Evolutionary conservation across 495 filamentous ascomycete species (phyloP), one percentile per base, ranked within the genome.

Genomic region (Penicillium verhagenii): DNA sequence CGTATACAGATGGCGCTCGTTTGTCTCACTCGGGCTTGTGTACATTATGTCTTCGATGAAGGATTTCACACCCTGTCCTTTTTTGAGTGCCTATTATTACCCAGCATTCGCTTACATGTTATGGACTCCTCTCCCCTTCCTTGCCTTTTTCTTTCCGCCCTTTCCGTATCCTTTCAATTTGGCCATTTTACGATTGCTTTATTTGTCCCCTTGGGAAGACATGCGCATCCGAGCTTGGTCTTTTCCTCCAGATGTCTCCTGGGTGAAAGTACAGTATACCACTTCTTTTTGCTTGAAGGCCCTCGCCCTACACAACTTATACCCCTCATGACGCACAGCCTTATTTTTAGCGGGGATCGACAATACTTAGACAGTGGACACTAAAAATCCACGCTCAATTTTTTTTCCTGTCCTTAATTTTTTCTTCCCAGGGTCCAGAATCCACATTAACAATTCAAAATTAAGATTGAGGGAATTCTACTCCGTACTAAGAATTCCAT

Each of bases 281-380:
- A 31, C 28, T 0, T 31, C 13, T 8, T 31, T 11, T 5, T 9
- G 40, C 31, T n/a, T n/a, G n/a, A n/a, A n/a, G 26, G 50, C 38
- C 37, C 51, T 24, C 47, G 29, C 44, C 43, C 20, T 38, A 39
- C 55, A 31, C 35, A 45, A n/a, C n/a, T n/a, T n/a, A n/a, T n/a
- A n/a, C n/a, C 21, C 53, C 54, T 59, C 29, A 63, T 54, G 57
- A 58, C 16, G 50, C 45, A 47, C 35, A 47, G 29, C 29, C 35
- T 29, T n/a, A 26, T 33, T 42, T 43, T 35, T 23, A 31, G 18
- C 25, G 33, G 52, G 44, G 54, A 49, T 53, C 52, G 47, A 64
- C 47, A 47, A 61, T 24, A 58, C 49, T 57, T 33, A 56, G 62
- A 50, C 56, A 59, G 23, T 48, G 59, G 62, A 50, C 56, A 59